A percentile compares a stretch with the other conserved stretches of the same genome.
These are phyloP conservation scores for Arthrobotrys sphaeroides DNA, from an alignment of 2,329 filamentous ascomycete species.

Conservation along the genomic window DNA sequence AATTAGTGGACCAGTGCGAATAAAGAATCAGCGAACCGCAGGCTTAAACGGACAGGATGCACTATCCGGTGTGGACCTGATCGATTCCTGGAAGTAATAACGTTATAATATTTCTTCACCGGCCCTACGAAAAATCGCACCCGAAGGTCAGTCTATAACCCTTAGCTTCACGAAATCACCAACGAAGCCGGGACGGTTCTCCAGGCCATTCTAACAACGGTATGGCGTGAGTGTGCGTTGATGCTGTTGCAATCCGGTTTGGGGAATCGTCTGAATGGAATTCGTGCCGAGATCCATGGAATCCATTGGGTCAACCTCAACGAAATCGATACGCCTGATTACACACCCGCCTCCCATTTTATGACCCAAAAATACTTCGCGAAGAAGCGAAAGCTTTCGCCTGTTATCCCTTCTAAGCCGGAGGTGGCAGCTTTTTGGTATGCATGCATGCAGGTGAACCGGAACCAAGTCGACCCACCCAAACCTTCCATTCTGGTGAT, in stretches of 20 bases:
- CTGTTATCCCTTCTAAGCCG: neutral
- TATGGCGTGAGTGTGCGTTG: neutral
- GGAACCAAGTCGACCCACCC: neutral
- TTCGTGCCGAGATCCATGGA: neutral
- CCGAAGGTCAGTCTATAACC: too few relatives aligned
- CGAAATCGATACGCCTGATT: neutral
- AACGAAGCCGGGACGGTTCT: neutral
- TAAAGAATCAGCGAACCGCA: too few relatives aligned
- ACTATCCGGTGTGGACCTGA: too few relatives aligned
- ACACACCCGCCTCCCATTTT: constrained; percentile 3
- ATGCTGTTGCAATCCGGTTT: neutral
- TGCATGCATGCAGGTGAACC: constrained; percentile 9
- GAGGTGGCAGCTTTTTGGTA: constrained; percentile 10
- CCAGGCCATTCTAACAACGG: neutral
- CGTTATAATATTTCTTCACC: too few relatives aligned
- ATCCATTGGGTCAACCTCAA: neutral
- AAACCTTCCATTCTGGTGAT: constrained; percentile 6
- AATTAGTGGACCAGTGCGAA: too few relatives aligned
- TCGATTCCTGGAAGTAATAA: too few relatives aligned
- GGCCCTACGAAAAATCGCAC: too few relatives aligned
- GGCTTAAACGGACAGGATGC: too few relatives aligned
- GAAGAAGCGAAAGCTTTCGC: neutral
- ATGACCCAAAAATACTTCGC: constrained; percentile 7
- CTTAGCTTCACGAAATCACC: too few relatives aligned
- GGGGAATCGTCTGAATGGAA: neutral